Base-by-base conservation (phyloP, 2,329 filamentous ascomycete species). In the Fusarium incarnatum region DNA sequence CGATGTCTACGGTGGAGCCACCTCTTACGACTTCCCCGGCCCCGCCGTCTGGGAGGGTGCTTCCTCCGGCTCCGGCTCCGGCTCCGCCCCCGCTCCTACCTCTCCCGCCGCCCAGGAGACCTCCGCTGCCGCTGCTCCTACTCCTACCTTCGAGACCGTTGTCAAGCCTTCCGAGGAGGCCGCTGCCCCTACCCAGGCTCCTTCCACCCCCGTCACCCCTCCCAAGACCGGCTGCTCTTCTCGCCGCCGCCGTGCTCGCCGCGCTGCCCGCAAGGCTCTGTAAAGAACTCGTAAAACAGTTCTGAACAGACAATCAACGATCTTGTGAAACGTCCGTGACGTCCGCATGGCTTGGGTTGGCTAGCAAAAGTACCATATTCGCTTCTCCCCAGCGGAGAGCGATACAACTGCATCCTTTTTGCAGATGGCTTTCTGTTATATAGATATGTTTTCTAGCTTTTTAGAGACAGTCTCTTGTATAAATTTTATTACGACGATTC, bases 1-100 rank as follows among this genome's bases (percentile, higher is more conserved):
- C 83, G 87, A 86, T 83, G 84, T 91, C 78, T 90, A 90, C 83
- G 64, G 53, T 53, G 55, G 56, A 41, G 58, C 60, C 70, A 66
- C 70, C 45, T 73, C 49, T 70, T 81, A 81, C 75, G 18, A 64
- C 25, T 79, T 80, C 56, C 79, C 80, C 60, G 79, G 80, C 50
- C 79, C 79, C 23, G 71, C 69, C 20, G 73, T 81, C 70, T 81
- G 77, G 76, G 49, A 64, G 52, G 62, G 60, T 4, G 54, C 50
- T 10, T 73, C 67, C 16, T 47, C 71, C 28, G 64, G 72, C 22
- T 66, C 71, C 16, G 58, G 42, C 18, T 63, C 63, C 25, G 48
- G 56, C 49, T 55, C 68, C 3, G 50, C 60, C n/a, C 55, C 65
- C 16, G 50, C 61, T 28, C 48, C 61, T 16, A 60, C 62, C 4